Evolutionary conservation across 768 basidiomycete species (phyloP), one percentile per base, ranked within the genome.

Genomic region (Tricholomella constricta): DNA sequence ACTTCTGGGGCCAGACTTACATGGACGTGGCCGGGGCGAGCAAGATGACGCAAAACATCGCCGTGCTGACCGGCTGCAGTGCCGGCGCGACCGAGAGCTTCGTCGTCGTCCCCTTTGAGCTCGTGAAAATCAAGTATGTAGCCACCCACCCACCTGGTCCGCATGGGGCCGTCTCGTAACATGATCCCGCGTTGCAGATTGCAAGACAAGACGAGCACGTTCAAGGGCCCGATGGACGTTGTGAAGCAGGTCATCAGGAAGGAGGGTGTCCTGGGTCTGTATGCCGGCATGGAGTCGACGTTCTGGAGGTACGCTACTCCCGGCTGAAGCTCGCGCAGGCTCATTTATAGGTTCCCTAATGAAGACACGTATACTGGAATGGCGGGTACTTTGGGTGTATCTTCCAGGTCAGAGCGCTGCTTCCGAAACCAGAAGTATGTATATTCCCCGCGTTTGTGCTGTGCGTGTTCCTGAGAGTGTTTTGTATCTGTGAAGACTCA

Each of bases 41-140:
- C 43, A 88, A 93, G 68, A 98, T 97, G 92, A 93, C 87, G 4
- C 92, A 93, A 62, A 70, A 80, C 7, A 68, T 99, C n/a, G 91
- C 94, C 2, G 81, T 95, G 60, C 54, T 93, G 45, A 99, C 96
- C 0, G 97, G 97, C 6, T 94, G 90, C 64, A 86, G 83, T 44
- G 97, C 97, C 14, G 97, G 97, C 55, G 97, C 95, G 8, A 96
- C 94, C 10, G 97, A 98, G 76, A 91, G 89, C 59, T 85, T 98
- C 63, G 88, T 94, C 27, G 91, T 98, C 37, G 95, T 98, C 1
- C 97, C 97, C 0, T 99, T 98, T 63, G 97, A 99, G 70, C 83
- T 94, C 20, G 91, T 94, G 48, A 94, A 94, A 68, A 94, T 94
- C 70, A 89, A 86, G 89, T 81, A 52, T 12, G 69, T 63, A 11